Conservation (phyloP, 345 rosid species). For the Sisymbrium altissimum region DNA sequence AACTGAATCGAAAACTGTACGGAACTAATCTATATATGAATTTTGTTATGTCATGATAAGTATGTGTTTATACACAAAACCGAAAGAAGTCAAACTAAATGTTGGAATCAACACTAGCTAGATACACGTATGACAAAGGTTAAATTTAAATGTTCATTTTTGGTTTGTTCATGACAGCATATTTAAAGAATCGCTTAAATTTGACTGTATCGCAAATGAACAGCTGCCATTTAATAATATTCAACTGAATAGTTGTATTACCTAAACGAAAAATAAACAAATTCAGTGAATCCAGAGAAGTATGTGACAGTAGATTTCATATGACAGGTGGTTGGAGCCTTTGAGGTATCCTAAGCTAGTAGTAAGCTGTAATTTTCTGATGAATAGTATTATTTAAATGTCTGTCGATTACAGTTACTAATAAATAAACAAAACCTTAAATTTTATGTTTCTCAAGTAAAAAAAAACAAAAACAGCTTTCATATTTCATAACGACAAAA, state of each 20-base stretch:
- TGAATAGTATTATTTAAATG: background rate
- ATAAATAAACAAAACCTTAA: too few relatives aligned
- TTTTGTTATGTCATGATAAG: too few relatives aligned
- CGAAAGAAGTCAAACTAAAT: too few relatives aligned
- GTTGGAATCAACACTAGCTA: too few relatives aligned
- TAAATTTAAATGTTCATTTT: background rate
- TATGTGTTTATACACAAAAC: too few relatives aligned
- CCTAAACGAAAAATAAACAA: conserved; percentile 2
- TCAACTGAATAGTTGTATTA: background rate
- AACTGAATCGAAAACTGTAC: too few relatives aligned
- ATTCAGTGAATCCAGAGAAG: background rate
- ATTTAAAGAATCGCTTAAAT: background rate
- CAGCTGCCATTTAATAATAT: background rate
- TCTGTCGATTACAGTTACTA: background rate
- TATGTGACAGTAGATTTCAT: background rate
- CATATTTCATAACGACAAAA: background rate
- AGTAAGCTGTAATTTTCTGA: background rate
- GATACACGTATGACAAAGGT: too few relatives aligned
- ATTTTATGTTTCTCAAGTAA: background rate
- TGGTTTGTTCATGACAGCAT: background rate
- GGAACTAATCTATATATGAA: background rate
- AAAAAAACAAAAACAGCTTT: background rate
- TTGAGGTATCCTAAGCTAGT: conserved; percentile 8
- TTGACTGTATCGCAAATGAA: background rate
- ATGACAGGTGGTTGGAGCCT: background rate